These are phyloP conservation scores for Erodium moschatum DNA, from an alignment of 441 rosid genomes.

Conservation along the genomic window DNA sequence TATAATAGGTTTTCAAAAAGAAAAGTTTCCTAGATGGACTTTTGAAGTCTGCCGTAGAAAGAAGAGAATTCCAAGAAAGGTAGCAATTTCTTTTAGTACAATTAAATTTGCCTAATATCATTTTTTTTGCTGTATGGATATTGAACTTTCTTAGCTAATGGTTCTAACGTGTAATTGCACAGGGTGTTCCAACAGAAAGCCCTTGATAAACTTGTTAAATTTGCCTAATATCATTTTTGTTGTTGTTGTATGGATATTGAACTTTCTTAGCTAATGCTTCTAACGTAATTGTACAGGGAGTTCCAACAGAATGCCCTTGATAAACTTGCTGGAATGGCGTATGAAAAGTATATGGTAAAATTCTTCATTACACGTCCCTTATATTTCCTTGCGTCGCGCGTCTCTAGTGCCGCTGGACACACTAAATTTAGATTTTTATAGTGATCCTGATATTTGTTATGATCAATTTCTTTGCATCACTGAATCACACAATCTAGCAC, in stretches of 20 bases:
- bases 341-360: constrained; percentile 73
- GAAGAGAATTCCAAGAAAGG: constrained; percentile 63
- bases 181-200: constrained; percentile 77
- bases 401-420: not conserved
- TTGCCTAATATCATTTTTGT: too few species aligned
- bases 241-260: not conserved
- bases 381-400: not conserved
- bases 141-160: too few species aligned
- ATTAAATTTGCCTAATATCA: constrained; percentile 6
- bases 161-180: constrained; percentile 18
- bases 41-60: constrained; percentile 46
- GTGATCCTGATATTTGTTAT: not conserved
- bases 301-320: constrained; percentile 64
- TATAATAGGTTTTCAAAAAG: constrained; percentile 54
- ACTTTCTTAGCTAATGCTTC: too few species aligned
- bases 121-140: not conserved
- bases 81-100: constrained; percentile 28
- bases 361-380: constrained; percentile 14
- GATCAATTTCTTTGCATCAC: not conserved
- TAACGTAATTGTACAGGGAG: constrained; percentile 45
- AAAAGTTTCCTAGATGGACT: constrained; percentile 47
- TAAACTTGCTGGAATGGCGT: constrained; percentile 72
- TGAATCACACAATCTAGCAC: not conserved
- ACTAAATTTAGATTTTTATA: not conserved
- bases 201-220: constrained; percentile 72